A percentile compares a stretch with the other conserved stretches of the same genome.
Conservation (phyloP, 495 filamentous ascomycete species). For the Letharia lupina region DNA sequence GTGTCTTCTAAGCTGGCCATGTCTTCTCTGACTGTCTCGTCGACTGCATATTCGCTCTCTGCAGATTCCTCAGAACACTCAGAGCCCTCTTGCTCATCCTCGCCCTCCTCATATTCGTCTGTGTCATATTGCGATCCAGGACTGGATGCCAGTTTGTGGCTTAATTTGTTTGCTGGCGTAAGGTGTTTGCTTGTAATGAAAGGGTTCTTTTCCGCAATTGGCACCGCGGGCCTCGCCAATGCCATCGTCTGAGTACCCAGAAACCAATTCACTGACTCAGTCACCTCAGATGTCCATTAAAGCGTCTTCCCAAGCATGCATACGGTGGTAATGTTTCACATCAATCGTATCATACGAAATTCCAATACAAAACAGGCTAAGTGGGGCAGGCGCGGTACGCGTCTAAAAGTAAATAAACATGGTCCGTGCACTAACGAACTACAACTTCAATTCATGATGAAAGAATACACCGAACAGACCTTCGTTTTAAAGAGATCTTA, state of each 20-base stretch:
- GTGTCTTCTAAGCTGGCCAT: slow-evolving; percentile 75
- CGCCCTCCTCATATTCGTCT: slow-evolving; percentile 30
- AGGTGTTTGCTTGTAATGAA: slow-evolving; percentile 13
- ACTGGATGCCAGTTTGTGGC: not conserved
- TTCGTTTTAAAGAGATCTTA: not conserved
- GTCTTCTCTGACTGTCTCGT: slow-evolving; percentile 67
- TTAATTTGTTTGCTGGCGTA: not conserved
- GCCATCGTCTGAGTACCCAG: not conserved
- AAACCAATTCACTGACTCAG: not conserved
- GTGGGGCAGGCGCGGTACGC: slow-evolving; percentile 20
- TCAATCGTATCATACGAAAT: not conserved
- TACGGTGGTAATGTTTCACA: not conserved
- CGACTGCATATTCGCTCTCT: slow-evolving; percentile 54
- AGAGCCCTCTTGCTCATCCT: slow-evolving; percentile 26
- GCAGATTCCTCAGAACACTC: slow-evolving; percentile 39
- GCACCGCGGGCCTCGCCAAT: slow-evolving; percentile 4
- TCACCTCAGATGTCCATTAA: not conserved
- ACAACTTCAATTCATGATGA: not conserved
- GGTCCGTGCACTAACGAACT: slow-evolving; percentile 22
- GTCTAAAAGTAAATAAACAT: slow-evolving; percentile 23
- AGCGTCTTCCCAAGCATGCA: not conserved
- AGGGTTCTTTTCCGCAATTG: slow-evolving; percentile 13
- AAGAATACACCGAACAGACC: not conserved
- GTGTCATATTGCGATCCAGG: slow-evolving; percentile 24
- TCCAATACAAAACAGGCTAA: not conserved